phyloP scores from a whole-genome alignment of 441 rosid species.

The Francoa sonchifolia region DNA sequence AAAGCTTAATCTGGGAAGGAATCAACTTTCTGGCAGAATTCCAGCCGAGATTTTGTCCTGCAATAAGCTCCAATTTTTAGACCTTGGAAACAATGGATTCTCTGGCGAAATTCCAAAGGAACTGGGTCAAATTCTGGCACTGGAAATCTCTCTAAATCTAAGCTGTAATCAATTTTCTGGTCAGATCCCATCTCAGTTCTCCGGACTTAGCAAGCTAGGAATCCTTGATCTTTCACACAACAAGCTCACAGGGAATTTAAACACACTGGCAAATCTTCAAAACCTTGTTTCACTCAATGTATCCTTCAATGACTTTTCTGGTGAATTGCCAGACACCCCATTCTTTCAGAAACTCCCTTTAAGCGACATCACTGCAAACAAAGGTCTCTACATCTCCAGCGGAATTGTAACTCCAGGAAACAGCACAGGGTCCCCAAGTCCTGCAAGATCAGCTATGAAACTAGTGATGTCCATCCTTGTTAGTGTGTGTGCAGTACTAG shows the following conservation, averaged over 20 bases:
- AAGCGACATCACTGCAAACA: conserved; percentile 56
- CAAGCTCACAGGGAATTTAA: conserved; percentile 43
- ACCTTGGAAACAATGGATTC: conserved; percentile 59
- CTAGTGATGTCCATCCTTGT: conserved; percentile 60
- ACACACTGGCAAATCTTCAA: conserved; percentile 48
- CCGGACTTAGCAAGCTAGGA: conserved; percentile 61
- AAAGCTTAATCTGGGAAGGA: conserved; percentile 60
- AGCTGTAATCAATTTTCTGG: conserved; percentile 66
- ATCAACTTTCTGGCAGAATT: conserved; percentile 54
- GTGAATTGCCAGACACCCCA: conserved; percentile 64
- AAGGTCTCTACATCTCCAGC: conserved; percentile 41
- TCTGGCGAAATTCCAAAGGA: conserved; percentile 66
- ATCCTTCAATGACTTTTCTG: conserved; percentile 75
- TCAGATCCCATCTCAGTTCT: conserved; percentile 53
- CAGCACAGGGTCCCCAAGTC: conserved; percentile 15
- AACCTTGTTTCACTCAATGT: conserved; percentile 80
- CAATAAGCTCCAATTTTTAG: conserved; percentile 58
- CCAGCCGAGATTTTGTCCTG: conserved; percentile 64
- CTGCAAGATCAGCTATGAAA: conserved; percentile 38
- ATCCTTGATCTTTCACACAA: conserved; percentile 78
- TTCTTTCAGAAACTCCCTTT: conserved; percentile 66
- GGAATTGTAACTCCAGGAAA: conserved; percentile 33
- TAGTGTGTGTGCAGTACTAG: conserved; percentile 45
- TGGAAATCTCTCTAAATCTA: conserved; percentile 78
- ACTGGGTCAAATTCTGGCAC: conserved; percentile 52